Base-by-base conservation (phyloP, 1,139 yeast genomes). In the Candida mesenterica region DNA sequence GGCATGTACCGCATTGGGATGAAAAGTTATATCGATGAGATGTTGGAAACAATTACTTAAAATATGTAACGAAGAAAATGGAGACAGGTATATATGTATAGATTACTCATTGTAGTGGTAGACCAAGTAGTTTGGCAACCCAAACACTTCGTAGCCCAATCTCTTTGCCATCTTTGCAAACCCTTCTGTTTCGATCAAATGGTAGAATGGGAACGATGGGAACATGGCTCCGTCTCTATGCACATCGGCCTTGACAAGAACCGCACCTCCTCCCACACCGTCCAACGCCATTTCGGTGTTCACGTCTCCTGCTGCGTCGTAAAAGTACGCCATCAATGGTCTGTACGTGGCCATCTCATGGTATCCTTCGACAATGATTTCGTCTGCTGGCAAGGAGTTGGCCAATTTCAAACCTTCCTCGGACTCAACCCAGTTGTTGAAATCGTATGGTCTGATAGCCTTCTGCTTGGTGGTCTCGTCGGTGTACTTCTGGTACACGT, bases 141-240 rank as follows among this genome's bases (percentile, higher is more conserved):
- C 98, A 59, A 72, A 83, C 17, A 90, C 90, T 50, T 83, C 86
- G 62, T 92, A 90, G 19, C 96, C 96, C 43, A 92, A 72, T 49
- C 98, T 73, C 61, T 87, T 87, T 29, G 96, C 96, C 98, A 92
- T 92, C 61, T 87, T 88, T 18, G 98, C 97, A 63, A 92, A 92
- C 15, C 98, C 98, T 65, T 92, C 98, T 5, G 97, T 89, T 65
- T 92, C 98, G 48, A 92, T 89, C 62, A 92, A 73, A 57, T 92
- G 96, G 61, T 92, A 90, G 69, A 92, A 92, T 42, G 98, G 94
- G 77, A 92, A 92, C 27, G 95, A 86, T 14, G 98, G 98, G 77
- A 92, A 92, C 97, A 90, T 90, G 39, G 97, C 97, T 35, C 98
- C 98, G 59, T 92, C 98, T 58, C 98, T 77, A 63, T 92, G 98